Evolutionary conservation across 129 eudicot genomes (phyloP).

Genomic region (Artemisia argyi): DNA sequence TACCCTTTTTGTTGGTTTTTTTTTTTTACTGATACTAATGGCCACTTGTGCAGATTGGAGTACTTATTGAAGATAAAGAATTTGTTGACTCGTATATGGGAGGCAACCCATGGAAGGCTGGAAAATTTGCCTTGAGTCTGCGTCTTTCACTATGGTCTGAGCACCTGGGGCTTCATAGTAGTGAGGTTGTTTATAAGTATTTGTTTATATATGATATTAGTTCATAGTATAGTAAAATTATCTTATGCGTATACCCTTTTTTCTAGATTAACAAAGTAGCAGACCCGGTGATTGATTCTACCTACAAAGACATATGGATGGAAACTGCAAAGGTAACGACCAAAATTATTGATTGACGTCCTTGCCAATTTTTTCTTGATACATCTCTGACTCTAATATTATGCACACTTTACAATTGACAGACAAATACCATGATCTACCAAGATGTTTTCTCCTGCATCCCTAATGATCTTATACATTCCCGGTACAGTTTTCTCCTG

Average conservation of each 20-base stretch:
- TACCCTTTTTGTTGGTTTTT: background rate
- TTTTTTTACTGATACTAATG: background rate
- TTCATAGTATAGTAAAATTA: background rate
- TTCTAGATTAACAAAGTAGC: conserved; percentile 61
- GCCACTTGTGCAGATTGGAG: conserved; percentile 66
- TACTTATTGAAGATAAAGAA: conserved; percentile 93
- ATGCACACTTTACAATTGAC: conserved; percentile 34
- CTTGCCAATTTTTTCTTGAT: too few relatives aligned
- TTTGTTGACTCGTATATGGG: conserved; percentile 75
- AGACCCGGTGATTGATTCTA: conserved; percentile 87
- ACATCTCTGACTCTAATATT: background rate
- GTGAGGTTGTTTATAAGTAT: conserved; percentile 46
- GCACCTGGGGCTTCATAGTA: conserved; percentile 85
- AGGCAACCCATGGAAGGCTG: conserved; percentile 88
- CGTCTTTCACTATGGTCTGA: conserved; percentile 95
- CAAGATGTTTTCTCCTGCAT: conserved; percentile 96
- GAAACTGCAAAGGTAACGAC: conserved; percentile 82
- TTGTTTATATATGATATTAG: background rate
- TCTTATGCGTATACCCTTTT: conserved; percentile 9
- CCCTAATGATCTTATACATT: conserved; percentile 88
- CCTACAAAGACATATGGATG: conserved; percentile 98
- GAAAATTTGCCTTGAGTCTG: conserved; percentile 87
- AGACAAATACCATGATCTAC: conserved; percentile 95
- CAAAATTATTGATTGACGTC: background rate
- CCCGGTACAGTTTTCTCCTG: conserved; percentile 50